Evolutionary conservation across 306 rosid species (phyloP).

Genomic region (Trichosanthes truncata): DNA sequence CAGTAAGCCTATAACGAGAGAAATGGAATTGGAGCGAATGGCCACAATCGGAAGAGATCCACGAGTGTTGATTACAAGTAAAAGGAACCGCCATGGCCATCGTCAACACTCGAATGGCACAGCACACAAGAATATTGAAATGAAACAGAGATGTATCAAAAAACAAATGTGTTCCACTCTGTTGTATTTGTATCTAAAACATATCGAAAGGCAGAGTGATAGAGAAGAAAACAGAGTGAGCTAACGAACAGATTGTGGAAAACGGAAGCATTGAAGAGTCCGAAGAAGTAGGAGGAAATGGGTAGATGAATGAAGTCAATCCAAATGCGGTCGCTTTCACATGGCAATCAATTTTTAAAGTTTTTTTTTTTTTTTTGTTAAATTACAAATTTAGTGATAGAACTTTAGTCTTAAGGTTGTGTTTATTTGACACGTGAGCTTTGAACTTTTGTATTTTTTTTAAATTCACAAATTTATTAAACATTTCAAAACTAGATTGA

Average conservation of each 20-base stretch:
- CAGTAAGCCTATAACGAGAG: slow-evolving; percentile 11
- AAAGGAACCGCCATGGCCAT: slow-evolving; percentile 14
- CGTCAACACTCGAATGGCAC: not conserved
- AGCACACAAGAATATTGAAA: not conserved
- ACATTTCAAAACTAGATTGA: no score
- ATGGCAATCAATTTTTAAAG: not conserved
- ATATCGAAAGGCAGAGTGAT: not conserved
- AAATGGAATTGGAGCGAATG: slow-evolving; percentile 18
- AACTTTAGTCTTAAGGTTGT: no score
- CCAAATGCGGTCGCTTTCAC: not conserved
- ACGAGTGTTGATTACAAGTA: slow-evolving; percentile 7
- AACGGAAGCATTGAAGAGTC: not conserved
- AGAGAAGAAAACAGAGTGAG: not conserved
- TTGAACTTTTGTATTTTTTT: no score
- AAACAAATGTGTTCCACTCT: not conserved
- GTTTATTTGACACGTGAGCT: no score
- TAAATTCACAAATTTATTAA: no score
- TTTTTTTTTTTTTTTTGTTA: no score
- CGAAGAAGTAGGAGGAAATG: not conserved
- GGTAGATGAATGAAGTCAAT: not conserved
- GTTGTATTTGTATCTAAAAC: not conserved
- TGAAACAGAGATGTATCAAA: not conserved
- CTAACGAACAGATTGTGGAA: not conserved
- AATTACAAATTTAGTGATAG: no score
- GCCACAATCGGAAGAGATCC: slow-evolving; percentile 14